Evolutionary conservation across 129 eudicot genomes (phyloP).

Genomic region (Ambrosia trifida): DNA sequence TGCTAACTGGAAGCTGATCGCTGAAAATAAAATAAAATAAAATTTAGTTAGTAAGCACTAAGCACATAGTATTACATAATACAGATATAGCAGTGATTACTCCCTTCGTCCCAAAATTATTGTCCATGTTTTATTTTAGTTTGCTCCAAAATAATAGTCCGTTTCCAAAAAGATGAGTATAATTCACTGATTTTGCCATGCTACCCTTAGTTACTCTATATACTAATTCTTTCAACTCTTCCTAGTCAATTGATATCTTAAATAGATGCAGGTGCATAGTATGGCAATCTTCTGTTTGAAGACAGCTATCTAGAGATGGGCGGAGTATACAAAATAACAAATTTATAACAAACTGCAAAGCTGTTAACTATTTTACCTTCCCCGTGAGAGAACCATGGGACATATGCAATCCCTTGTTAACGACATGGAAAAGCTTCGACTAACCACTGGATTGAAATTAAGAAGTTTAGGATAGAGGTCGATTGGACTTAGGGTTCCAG

Average conservation of each 20-base stretch:
- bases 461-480: constrained; percentile 98
- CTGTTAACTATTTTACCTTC: constrained; percentile 59
- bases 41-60: background rate
- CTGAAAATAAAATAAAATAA: constrained; percentile 40
- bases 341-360: background rate
- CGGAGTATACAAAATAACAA: background rate
- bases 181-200: background rate
- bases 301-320: background rate
- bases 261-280: background rate
- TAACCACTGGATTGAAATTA: constrained; percentile 95
- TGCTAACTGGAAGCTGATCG: constrained; percentile 98
- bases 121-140: background rate
- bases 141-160: background rate
- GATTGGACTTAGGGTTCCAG: constrained; percentile 96
- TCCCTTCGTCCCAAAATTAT: background rate
- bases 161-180: background rate
- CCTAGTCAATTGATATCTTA: background rate
- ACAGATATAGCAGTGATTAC: background rate
- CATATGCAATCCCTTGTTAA: constrained; percentile 99
- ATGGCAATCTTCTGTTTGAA: background rate
- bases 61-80: background rate
- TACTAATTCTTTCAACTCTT: background rate
- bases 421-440: constrained; percentile 97
- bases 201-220: background rate
- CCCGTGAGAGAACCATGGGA: constrained; percentile 98